Conservation (phyloP, 169 alveolate genomes). For the Plasmodium gaboni region DNA sequence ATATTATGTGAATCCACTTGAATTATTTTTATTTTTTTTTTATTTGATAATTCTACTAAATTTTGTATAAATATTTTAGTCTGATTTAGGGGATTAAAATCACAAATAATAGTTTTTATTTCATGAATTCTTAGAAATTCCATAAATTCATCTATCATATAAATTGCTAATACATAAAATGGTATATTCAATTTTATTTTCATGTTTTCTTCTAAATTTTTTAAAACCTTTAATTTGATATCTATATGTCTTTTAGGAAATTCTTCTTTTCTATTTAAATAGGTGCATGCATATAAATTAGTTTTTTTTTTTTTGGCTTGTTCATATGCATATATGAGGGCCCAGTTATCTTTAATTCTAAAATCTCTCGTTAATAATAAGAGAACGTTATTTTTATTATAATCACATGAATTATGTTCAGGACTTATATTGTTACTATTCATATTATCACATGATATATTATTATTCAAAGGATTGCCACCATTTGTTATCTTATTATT, state of each 20-base stretch:
- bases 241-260: constrained; percentile 33
- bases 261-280: constrained; percentile 54
- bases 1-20: constrained; percentile 83
- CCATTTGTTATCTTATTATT: background rate
- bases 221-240: constrained; percentile 48
- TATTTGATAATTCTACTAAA: constrained; percentile 27
- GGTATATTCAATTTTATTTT: constrained; percentile 56
- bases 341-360: constrained; percentile 50
- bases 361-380: constrained; percentile 62
- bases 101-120: constrained; percentile 40
- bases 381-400: constrained; percentile 17
- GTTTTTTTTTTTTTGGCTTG: constrained; percentile 34
- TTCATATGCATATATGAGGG: constrained; percentile 48
- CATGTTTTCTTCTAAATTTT: constrained; percentile 54
- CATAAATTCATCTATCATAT: constrained; percentile 64
- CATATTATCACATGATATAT: no score
- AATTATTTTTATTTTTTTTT: constrained; percentile 52
- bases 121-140: constrained; percentile 50
- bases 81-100: constrained; percentile 30
- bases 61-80: constrained; percentile 22
- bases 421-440: no score
- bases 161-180: constrained; percentile 52
- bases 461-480: background rate
- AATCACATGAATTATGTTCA: background rate
- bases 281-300: constrained; percentile 47